A percentile compares a stretch with the other conserved stretches of the same genome.
phyloP scores from a whole-genome alignment of 2,329 filamentous ascomycete species.

The Alternaria consortialis region DNA sequence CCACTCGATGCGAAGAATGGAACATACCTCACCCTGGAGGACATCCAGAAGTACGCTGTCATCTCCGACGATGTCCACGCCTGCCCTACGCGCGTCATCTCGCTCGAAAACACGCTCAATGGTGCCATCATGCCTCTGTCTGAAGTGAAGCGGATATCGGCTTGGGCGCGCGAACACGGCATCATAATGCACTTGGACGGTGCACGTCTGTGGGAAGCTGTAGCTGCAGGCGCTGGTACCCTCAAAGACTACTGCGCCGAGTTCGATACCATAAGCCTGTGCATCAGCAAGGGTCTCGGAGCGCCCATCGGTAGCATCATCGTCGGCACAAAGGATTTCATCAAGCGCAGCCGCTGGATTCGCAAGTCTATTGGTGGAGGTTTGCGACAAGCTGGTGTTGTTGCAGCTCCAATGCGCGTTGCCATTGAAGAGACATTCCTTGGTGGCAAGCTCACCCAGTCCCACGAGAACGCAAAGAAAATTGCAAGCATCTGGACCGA shows the following conservation, averaged over 20 bases:
- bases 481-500: conserved; percentile 72
- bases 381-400: conserved; percentile 76
- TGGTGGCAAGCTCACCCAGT: conserved; percentile 67
- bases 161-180: conserved; percentile 69
- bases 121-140: conserved; percentile 80
- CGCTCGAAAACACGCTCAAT: conserved; percentile 84
- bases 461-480: conserved; percentile 69
- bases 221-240: conserved; percentile 72
- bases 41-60: conserved; percentile 72
- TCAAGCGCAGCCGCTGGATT: conserved; percentile 76
- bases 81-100: conserved; percentile 82
- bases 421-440: conserved; percentile 83
- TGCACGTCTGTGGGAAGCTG: conserved; percentile 83
- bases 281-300: conserved; percentile 83
- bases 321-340: conserved; percentile 65
- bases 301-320: conserved; percentile 82
- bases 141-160: conserved; percentile 74
- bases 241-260: conserved; percentile 72
- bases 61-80: conserved; percentile 76
- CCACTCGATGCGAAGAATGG: conserved; percentile 75
- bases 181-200: conserved; percentile 82
- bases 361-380: conserved; percentile 84
- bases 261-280: conserved; percentile 79
- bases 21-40: conserved; percentile 77
- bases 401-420: conserved; percentile 77